phyloP scores from a whole-genome alignment of 2,329 filamentous ascomycete species.

The Aspergillus ochraceus region DNA sequence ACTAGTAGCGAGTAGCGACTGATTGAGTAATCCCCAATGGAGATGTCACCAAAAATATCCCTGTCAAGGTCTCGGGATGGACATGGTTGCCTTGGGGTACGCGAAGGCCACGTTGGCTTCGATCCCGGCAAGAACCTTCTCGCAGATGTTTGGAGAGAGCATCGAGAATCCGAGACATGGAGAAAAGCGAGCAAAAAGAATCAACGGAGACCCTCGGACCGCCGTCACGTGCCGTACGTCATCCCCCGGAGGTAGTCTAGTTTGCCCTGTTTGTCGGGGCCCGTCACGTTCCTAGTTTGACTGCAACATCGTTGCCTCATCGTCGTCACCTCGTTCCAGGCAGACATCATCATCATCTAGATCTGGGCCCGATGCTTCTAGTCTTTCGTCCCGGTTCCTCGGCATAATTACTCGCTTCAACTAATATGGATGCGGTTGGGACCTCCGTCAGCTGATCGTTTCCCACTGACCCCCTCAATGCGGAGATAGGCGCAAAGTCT shows the following conservation, averaged over 20 bases:
- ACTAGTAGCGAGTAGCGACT: neutral
- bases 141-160: no score
- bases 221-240: neutral
- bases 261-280: slow-evolving; percentile 13
- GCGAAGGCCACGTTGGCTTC: no score
- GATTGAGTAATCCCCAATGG: no score
- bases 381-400: neutral
- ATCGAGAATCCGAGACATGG: no score
- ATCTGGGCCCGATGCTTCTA: neutral
- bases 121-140: no score
- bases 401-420: slow-evolving; percentile 2
- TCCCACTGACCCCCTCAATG: slow-evolving; percentile 12
- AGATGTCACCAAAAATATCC: no score
- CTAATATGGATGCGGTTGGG: slow-evolving; percentile 15
- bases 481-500: slow-evolving; percentile 7
- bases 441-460: slow-evolving; percentile 3
- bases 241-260: neutral
- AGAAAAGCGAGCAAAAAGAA: neutral
- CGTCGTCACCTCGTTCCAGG: slow-evolving; percentile 4
- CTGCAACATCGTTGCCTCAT: neutral
- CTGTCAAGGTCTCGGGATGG: no score
- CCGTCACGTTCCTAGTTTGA: slow-evolving; percentile 8
- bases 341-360: slow-evolving; percentile 3
- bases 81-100: no score
- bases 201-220: neutral